Conservation (phyloP, 768 basidiomycete species). For the Mycena crocata region DNA sequence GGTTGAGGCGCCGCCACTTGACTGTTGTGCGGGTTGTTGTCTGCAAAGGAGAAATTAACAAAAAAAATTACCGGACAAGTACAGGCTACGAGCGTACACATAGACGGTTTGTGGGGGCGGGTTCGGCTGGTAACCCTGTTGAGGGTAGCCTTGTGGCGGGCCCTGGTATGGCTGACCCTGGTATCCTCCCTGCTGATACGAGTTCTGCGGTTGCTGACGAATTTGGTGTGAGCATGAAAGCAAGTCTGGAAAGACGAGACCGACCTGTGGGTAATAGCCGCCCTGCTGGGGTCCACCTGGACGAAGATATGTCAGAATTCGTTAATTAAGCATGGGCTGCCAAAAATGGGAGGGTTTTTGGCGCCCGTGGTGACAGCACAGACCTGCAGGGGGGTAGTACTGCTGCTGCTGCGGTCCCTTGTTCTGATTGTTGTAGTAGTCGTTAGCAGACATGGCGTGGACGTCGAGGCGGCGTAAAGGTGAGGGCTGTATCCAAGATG, state of each 20-base stretch:
- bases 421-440: conserved; percentile 73
- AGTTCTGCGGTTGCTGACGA: conserved; percentile 73
- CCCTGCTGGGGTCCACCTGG: conserved; percentile 62
- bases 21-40: conserved; percentile 65
- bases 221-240: conserved; percentile 3
- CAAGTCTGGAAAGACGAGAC: conserved; percentile 9
- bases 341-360: conserved; percentile 24
- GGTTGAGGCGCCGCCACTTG: conserved; percentile 51
- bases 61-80: background rate
- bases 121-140: conserved; percentile 70
- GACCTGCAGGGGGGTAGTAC: conserved; percentile 67
- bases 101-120: conserved; percentile 81
- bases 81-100: conserved; percentile 62
- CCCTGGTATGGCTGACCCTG: conserved; percentile 29
- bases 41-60: conserved; percentile 31
- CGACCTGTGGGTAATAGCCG: conserved; percentile 73
- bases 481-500: conserved; percentile 9
- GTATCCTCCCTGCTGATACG: conserved; percentile 58
- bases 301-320: conserved; percentile 9
- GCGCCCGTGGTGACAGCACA: conserved; percentile 31
- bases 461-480: conserved; percentile 18
- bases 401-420: conserved; percentile 59
- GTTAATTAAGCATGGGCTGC: background rate
- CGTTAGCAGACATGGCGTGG: conserved; percentile 74
- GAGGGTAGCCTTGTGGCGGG: conserved; percentile 60